A percentile compares a stretch with the other conserved stretches of the same genome.
Conservation (phyloP, 2,329 filamentous ascomycete species). For the Golovinomyces cichoracearum region DNA sequence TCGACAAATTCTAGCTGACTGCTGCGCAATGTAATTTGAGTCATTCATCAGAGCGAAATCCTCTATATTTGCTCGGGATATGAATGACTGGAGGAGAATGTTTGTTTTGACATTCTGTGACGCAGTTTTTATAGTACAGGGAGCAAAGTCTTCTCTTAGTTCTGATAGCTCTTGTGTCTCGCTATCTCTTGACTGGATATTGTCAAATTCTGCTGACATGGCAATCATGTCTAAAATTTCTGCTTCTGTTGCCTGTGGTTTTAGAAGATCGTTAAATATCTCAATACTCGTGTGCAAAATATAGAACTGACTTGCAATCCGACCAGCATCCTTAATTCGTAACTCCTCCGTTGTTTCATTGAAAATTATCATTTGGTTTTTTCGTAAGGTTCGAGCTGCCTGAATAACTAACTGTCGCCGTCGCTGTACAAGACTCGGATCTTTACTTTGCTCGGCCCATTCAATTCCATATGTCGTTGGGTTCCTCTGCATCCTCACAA, state of each 20-base stretch:
- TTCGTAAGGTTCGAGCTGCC: constrained; percentile 62
- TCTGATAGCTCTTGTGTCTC: constrained; percentile 68
- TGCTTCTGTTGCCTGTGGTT: constrained; percentile 57
- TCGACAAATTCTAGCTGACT: constrained; percentile 77
- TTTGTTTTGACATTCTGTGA: constrained; percentile 50
- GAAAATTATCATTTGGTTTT: constrained; percentile 97
- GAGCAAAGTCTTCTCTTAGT: constrained; percentile 40
- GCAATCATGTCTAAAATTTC: constrained; percentile 91
- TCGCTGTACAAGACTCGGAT: constrained; percentile 65
- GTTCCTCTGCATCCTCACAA: constrained; percentile 84
- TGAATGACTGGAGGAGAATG: constrained; percentile 78
- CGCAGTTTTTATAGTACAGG: constrained; percentile 36
- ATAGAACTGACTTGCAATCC: constrained; percentile 93
- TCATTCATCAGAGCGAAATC: constrained; percentile 88
- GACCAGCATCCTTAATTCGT: constrained; percentile 76
- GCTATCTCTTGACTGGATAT: constrained; percentile 73
- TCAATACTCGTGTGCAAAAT: constrained; percentile 82
- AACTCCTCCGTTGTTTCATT: constrained; percentile 86
- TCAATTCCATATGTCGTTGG: constrained; percentile 86
- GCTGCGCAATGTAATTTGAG: constrained; percentile 82
- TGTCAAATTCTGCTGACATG: constrained; percentile 93
- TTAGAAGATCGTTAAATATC: constrained; percentile 92
- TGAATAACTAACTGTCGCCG: constrained; percentile 68
- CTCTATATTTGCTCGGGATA: constrained; percentile 63
- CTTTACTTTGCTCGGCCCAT: constrained; percentile 58